Evolutionary conservation across 2,329 filamentous ascomycete species (phyloP).

Genomic region (Alternaria gansuensis): DNA sequence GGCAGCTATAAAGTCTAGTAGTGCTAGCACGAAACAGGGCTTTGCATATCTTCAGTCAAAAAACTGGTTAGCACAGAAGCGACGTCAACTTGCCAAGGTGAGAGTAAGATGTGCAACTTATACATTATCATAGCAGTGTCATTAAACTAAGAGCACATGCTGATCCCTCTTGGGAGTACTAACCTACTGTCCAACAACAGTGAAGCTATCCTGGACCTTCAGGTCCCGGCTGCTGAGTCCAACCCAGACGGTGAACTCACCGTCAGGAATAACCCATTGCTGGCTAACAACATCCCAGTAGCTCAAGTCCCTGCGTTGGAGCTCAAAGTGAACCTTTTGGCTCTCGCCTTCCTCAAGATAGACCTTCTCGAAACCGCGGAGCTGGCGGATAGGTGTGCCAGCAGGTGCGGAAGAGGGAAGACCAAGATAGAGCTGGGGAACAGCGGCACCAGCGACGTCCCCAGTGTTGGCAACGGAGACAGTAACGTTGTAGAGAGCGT

Average conservation of each 20-base stretch:
- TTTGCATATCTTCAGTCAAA: too few relatives aligned
- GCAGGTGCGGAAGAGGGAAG: slow-evolving; percentile 65
- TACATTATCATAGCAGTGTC: slow-evolving; percentile 8
- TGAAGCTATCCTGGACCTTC: slow-evolving; percentile 31
- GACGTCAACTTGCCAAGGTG: not conserved
- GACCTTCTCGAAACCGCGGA: slow-evolving; percentile 63
- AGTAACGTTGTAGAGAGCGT: slow-evolving; percentile 71
- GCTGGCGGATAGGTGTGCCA: slow-evolving; percentile 60
- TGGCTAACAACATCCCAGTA: slow-evolving; percentile 82
- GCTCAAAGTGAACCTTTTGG: slow-evolving; percentile 69
- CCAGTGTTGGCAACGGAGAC: slow-evolving; percentile 77
- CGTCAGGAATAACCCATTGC: slow-evolving; percentile 75
- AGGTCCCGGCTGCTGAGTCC: slow-evolving; percentile 44
- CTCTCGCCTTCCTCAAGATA: slow-evolving; percentile 65
- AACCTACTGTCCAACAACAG: slow-evolving; percentile 25
- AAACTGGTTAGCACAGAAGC: not conserved
- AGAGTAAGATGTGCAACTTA: not conserved
- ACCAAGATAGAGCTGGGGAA: slow-evolving; percentile 67
- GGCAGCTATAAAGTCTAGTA: too few relatives aligned
- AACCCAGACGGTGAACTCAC: slow-evolving; percentile 44
- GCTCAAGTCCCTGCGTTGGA: slow-evolving; percentile 82
- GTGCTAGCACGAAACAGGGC: too few relatives aligned
- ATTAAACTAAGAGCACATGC: slow-evolving; percentile 2
- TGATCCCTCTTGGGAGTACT: not conserved
- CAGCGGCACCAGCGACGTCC: slow-evolving; percentile 58